Conservation (phyloP, 2,329 filamentous ascomycete species). For the Colletotrichum sublineola region DNA sequence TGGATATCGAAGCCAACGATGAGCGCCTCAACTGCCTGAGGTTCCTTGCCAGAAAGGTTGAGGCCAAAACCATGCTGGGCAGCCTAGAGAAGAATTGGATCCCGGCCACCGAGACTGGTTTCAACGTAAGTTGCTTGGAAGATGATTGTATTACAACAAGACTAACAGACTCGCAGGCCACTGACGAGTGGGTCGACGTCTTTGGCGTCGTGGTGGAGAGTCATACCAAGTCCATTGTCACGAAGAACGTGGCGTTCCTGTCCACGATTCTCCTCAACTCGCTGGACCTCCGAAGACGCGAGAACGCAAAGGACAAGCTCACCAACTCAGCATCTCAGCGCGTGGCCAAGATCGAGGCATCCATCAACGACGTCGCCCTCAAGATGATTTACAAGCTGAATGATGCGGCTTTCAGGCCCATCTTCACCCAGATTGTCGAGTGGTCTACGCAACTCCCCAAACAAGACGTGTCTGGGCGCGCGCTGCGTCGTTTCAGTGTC, state of each 20-base stretch:
- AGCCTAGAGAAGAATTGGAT: conserved; percentile 80
- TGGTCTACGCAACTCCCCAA: conserved; percentile 78
- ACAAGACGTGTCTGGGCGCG: conserved; percentile 69
- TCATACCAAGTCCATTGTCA: conserved; percentile 82
- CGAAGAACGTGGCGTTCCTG: conserved; percentile 79
- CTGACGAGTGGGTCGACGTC: conserved; percentile 77
- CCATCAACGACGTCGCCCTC: conserved; percentile 78
- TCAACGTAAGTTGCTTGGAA: conserved; percentile 64
- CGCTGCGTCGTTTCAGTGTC: conserved; percentile 78
- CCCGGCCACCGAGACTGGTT: conserved; percentile 72
- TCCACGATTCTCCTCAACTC: conserved; percentile 72
- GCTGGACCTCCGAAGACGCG: conserved; percentile 75
- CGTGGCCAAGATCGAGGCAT: conserved; percentile 69
- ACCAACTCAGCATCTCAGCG: conserved; percentile 57
- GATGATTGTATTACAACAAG: too few species aligned
- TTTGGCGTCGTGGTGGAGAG: conserved; percentile 80
- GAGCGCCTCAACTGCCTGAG: conserved; percentile 78
- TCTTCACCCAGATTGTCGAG: conserved; percentile 88
- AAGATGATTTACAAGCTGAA: conserved; percentile 98
- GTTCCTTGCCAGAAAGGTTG: conserved; percentile 81
- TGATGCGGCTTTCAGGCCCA: conserved; percentile 90
- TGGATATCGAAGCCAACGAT: conserved; percentile 73
- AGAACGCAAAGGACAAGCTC: conserved; percentile 62
- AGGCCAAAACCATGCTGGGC: conserved; percentile 81
- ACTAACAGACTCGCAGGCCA: conserved; percentile 61